Evolutionary conservation across 805 yeast genomes (phyloP), one percentile per base, ranked within the genome.

Genomic region (Yarrowia sp.): DNA sequence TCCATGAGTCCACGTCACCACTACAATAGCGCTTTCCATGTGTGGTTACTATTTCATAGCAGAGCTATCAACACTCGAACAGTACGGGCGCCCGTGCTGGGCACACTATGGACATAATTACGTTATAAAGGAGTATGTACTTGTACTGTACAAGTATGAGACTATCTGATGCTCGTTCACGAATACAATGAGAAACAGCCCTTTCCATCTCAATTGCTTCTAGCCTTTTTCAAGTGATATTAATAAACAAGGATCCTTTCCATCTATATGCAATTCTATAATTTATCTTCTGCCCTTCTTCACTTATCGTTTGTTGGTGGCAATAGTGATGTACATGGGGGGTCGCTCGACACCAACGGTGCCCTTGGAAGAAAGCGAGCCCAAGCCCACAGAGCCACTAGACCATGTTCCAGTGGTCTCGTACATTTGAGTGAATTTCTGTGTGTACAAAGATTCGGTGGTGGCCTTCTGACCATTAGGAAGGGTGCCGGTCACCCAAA

Each of bases 311-410:
- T 9, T 19, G 38, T 13, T 33, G 30, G 50, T 40, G 40, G 70
- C 55, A 39, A 71, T 17, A 40, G 72, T 69, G 30, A 69, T 20
- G 36, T 68, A 71, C 20, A 33, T 34, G 24, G 70, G 66, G 14
- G 72, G 70, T 61, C 66, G 66, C 40, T 71, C 73, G 17, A 68
- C 56, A 40, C 98, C 98, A 8, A 91, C 84, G 0, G 81, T 76
- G 3, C 97, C 97, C 1, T 81, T 71, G 14, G 86, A 73, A 2
- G 89, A 78, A 15, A 58, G 50, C 7, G 64, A 43, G 0, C 97
- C 98, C 63, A 94, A 74, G 0, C 98, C 98, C 55, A 92, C 82
- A 4, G 84, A 75, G 0, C 98, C 99, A 0, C 86, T 71, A 15
- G 85, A 76, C 0, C 87, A 87, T 0, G 80, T 65, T 0, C 82